Evolutionary conservation across 495 filamentous ascomycete genomes (phyloP), one percentile per base, ranked within the genome.

Genomic region (Choiromyces venosus): DNA sequence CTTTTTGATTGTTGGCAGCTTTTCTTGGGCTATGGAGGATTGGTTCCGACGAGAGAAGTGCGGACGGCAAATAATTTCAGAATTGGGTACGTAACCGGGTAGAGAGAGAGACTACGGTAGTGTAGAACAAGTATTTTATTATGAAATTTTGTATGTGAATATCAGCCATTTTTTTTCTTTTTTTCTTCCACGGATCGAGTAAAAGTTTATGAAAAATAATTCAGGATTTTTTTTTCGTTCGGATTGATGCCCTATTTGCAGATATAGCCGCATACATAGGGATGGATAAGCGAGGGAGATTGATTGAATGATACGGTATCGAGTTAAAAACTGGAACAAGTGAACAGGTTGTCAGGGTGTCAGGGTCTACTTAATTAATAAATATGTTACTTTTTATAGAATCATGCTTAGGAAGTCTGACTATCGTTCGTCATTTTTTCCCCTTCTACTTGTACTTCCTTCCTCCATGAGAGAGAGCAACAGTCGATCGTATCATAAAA

Each of bases 171-270:
- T n/a, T 46, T n/a, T 6, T n/a, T 8, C 12, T 33, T 33, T 61
- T 61, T 14, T 33, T 14, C 25, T 4, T 5, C 52, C 4, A 29
- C 25, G 14, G n/a, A 52, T 1, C 4, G 21, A 56, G 3, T 10
- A 56, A 56, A 12, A 18, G 52, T 61, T 61, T 61, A 29, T 2
- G 25, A 52, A 52, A 25, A 52, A n/a, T n/a, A 8, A 8, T 52
- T 25, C 52, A 29, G 12, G 25, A 29, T 61, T 61, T 61, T 33
- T 25, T 56, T 4, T 56, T 25, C 9, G 0, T 4, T n/a, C 56
- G 56, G 74, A 37, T 73, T 73, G 40, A 73, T 66, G 18, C 9
- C 46, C 71, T 73, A 73, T 73, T 74, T 67, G 67, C 2, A 73
- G 74, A 3, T 61, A 40, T 21, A 67, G 67, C 56, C 37, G 66